Evolutionary conservation across 2,329 filamentous ascomycete genomes (phyloP).

Genomic region (Claviceps capensis): DNA sequence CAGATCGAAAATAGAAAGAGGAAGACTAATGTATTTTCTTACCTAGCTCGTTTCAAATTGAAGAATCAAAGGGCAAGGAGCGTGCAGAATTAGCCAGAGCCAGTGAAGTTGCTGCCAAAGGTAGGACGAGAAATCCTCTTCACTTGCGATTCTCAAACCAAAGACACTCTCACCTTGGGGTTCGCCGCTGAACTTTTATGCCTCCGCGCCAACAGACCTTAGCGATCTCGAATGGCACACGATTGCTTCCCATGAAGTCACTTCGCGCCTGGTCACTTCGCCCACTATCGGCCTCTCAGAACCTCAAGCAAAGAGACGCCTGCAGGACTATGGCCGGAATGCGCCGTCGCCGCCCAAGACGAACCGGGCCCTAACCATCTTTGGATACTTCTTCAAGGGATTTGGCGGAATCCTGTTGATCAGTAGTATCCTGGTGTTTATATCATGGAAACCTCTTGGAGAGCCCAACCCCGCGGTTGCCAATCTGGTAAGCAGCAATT

Average conservation of each 20-base stretch:
- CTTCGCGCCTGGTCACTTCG: slow-evolving; percentile 43
- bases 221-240: slow-evolving; percentile 56
- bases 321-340: slow-evolving; percentile 52
- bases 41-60: slow-evolving; percentile 37
- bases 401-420: slow-evolving; percentile 60
- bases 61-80: slow-evolving; percentile 36
- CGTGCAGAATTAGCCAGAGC: slow-evolving; percentile 24
- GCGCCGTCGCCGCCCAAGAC: slow-evolving; percentile 52
- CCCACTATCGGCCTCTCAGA: slow-evolving; percentile 42
- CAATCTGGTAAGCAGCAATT: slow-evolving; percentile 31
- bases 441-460: slow-evolving; percentile 65
- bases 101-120: slow-evolving; percentile 30
- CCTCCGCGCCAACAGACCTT: slow-evolving; percentile 30
- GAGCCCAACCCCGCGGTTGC: slow-evolving; percentile 49
- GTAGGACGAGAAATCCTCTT: slow-evolving; percentile 13
- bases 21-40: background rate
- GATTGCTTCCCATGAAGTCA: slow-evolving; percentile 42
- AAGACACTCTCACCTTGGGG: background rate
- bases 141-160: background rate
- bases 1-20: background rate
- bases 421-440: slow-evolving; percentile 57
- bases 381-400: slow-evolving; percentile 64
- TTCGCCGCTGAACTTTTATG: background rate
- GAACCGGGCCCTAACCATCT: slow-evolving; percentile 39
- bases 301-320: slow-evolving; percentile 40